Conservation (phyloP, 1,284 basidiomycete species). For the Psilocybe mexicana region DNA sequence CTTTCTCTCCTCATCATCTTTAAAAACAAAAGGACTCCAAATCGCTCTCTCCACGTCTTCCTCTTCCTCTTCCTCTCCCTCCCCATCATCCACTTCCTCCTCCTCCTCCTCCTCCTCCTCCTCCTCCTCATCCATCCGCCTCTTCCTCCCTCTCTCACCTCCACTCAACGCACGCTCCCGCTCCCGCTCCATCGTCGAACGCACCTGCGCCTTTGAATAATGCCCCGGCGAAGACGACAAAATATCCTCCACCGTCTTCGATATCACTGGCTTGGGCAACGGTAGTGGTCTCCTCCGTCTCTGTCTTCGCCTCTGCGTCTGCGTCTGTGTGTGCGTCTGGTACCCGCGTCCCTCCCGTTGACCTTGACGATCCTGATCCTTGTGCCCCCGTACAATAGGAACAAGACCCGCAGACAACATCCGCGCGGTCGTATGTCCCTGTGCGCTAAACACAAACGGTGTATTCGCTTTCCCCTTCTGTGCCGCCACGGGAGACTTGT, state of each 20-base stretch:
- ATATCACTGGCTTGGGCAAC: constrained; percentile 32
- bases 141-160: background rate
- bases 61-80: background rate
- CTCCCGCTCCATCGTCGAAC: background rate
- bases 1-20: background rate
- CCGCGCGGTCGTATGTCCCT: constrained; percentile 39
- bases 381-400: too few species aligned
- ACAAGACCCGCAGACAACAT: background rate
- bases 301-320: too few species aligned
- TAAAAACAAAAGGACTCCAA: too few species aligned
- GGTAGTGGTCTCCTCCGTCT: constrained; percentile 18
- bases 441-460: constrained; percentile 58
- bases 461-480: constrained; percentile 59
- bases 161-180: background rate
- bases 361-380: too few species aligned
- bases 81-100: too few species aligned
- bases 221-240: constrained; percentile 16
- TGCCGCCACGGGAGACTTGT: constrained; percentile 43
- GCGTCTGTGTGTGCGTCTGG: too few species aligned
- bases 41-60: too few species aligned
- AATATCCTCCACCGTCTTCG: constrained; percentile 13
- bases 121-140: too few species aligned
- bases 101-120: background rate
- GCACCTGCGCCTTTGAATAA: background rate
- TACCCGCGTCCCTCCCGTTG: too few species aligned